phyloP scores from a whole-genome alignment of 1,284 basidiomycete species.

The Schizophyllum commune region DNA sequence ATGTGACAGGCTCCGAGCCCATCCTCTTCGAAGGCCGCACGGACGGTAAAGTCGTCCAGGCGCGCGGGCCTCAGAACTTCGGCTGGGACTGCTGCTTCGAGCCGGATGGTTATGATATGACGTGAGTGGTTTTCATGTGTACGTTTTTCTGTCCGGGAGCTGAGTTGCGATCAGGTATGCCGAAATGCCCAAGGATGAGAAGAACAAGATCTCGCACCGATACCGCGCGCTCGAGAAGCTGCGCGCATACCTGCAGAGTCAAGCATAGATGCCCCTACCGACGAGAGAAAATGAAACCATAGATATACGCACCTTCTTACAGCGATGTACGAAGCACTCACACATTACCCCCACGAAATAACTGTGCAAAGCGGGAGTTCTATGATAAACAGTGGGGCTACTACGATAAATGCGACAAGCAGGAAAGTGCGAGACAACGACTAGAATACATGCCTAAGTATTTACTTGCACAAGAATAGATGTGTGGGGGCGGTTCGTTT shows the following conservation, averaged over 20 bases:
- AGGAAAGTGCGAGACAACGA: neutral
- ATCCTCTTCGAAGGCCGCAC: slow-evolving; percentile 92
- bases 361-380: neutral
- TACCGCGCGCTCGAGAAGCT: slow-evolving; percentile 84
- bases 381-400: neutral
- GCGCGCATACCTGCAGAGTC: slow-evolving; percentile 48
- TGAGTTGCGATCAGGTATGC: slow-evolving; percentile 58
- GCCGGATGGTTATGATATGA: slow-evolving; percentile 65
- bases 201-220: slow-evolving; percentile 88
- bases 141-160: neutral
- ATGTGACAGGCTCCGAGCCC: slow-evolving; percentile 47
- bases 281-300: too few species aligned
- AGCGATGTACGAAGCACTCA: too few species aligned
- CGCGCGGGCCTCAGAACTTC: slow-evolving; percentile 72
- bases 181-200: slow-evolving; percentile 84
- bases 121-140: slow-evolving; percentile 40
- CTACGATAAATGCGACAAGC: neutral
- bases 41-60: slow-evolving; percentile 80
- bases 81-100: slow-evolving; percentile 94
- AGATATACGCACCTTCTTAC: too few species aligned
- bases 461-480: neutral
- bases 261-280: too few species aligned
- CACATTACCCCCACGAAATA: neutral
- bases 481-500: neutral
- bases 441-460: neutral